These are phyloP conservation scores for Coemansia reversa DNA, from an alignment of 192 early-diverging fungal species.

Conservation along the genomic window DNA sequence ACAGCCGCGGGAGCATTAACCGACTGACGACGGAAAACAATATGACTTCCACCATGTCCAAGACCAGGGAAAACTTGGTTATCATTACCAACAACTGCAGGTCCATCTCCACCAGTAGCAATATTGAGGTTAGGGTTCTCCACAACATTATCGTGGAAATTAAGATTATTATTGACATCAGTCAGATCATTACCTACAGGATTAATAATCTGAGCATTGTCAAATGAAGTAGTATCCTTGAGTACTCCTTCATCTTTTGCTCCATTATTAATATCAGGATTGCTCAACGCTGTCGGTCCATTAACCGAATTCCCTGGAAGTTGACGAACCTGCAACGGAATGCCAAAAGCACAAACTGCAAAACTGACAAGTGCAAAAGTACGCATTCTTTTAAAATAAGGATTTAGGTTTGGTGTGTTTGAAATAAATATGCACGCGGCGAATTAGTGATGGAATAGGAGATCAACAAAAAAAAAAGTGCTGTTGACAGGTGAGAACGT, in stretches of 20 bases:
- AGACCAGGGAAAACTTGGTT: slow-evolving; percentile 25
- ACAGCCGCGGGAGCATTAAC: slow-evolving; percentile 33
- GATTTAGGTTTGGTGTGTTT: no score
- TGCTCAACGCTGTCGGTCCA: slow-evolving; percentile 29
- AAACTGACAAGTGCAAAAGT: slow-evolving; percentile 26
- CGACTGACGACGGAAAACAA: slow-evolving; percentile 16
- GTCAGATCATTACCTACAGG: slow-evolving; percentile 25
- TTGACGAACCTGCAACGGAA: slow-evolving; percentile 19
- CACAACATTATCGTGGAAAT: slow-evolving; percentile 44
- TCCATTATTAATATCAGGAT: slow-evolving; percentile 41
- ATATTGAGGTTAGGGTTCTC: slow-evolving; percentile 37
- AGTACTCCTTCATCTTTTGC: slow-evolving; percentile 31
- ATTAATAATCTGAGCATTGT: slow-evolving; percentile 34
- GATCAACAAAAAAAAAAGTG: no score
- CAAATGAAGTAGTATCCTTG: slow-evolving; percentile 18
- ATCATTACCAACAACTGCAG: slow-evolving; percentile 28
- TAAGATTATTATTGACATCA: slow-evolving; percentile 22
- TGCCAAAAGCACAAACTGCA: slow-evolving; percentile 16
- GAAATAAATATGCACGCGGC: not conserved
- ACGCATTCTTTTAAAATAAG: slow-evolving; percentile 23
- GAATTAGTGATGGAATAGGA: no score
- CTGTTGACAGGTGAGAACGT: no score
- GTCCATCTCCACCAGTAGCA: slow-evolving; percentile 14
- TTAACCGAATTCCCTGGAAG: slow-evolving; percentile 29
- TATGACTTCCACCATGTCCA: not conserved